A percentile compares a stretch with the other conserved stretches of the same genome.
These are phyloP conservation scores for Thermochaetoides thermophila DNA, from an alignment of 495 filamentous ascomycete species.

Conservation along the genomic window DNA sequence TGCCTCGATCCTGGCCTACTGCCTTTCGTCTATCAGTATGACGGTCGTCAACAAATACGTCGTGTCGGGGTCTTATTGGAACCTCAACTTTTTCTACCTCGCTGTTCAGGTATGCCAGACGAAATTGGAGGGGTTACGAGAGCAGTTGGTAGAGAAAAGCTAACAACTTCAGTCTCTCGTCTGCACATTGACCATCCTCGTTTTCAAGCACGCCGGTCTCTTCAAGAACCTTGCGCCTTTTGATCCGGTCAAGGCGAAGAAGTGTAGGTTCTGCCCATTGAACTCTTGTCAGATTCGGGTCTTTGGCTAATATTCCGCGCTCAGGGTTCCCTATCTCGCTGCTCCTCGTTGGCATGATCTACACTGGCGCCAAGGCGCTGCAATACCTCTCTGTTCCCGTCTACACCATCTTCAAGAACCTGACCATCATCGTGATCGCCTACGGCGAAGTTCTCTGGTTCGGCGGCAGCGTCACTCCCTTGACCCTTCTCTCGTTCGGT, in stretches of 20 bases:
- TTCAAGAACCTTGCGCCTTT: conserved; percentile 81
- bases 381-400: conserved; percentile 95
- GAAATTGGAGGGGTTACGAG: not conserved
- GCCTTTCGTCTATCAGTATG: conserved; percentile 91
- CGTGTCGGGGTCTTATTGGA: conserved; percentile 77
- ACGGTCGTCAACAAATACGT: conserved; percentile 99
- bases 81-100: conserved; percentile 92
- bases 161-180: conserved; percentile 56
- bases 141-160: not conserved
- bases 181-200: conserved; percentile 76
- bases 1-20: conserved; percentile 79
- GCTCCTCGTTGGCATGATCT: conserved; percentile 97
- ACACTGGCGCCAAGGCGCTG: conserved; percentile 90
- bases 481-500: conserved; percentile 89
- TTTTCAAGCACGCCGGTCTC: conserved; percentile 65
- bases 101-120: conserved; percentile 59
- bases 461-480: conserved; percentile 75
- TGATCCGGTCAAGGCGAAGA: conserved; percentile 75
- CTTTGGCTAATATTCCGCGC: conserved; percentile 13
- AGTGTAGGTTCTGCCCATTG: conserved; percentile 46
- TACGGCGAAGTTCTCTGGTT: conserved; percentile 99
- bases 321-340: conserved; percentile 97
- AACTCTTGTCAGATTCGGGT: not conserved
- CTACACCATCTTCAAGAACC: conserved; percentile 99
- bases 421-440: conserved; percentile 97